These are phyloP conservation scores for Penicillium ucsense DNA, from an alignment of 495 filamentous ascomycete species.

Conservation along the genomic window DNA sequence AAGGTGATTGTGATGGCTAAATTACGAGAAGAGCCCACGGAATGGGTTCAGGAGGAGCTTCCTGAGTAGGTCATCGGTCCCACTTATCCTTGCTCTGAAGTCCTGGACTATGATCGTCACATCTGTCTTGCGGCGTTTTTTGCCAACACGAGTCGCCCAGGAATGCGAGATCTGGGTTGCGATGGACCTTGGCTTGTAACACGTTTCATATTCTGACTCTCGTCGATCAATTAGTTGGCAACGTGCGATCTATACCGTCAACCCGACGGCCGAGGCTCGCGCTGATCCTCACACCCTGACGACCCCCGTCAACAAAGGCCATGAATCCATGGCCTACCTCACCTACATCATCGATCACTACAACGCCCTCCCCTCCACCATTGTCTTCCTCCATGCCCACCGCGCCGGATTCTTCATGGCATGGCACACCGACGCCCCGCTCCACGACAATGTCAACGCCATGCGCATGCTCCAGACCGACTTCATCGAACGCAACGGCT, in stretches of 20 bases:
- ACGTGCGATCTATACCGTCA: constrained; percentile 55
- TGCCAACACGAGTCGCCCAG: too few species aligned
- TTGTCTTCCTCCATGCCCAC: constrained; percentile 61
- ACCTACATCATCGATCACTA: constrained; percentile 67
- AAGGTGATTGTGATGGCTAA: constrained; percentile 52
- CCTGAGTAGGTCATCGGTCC: constrained; percentile 27
- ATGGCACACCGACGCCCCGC: constrained; percentile 54
- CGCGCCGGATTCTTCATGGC: constrained; percentile 37
- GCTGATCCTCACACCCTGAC: constrained; percentile 28
- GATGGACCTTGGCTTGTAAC: too few species aligned
- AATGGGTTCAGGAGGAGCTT: constrained; percentile 50
- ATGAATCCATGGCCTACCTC: constrained; percentile 68
- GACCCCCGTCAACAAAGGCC: constrained; percentile 54
- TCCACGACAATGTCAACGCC: constrained; percentile 42
- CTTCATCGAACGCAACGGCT: constrained; percentile 47
- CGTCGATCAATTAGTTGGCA: constrained; percentile 31
- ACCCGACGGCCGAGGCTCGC: constrained; percentile 44
- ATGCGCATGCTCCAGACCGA: constrained; percentile 42
- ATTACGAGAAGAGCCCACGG: constrained; percentile 43
- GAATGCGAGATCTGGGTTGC: too few species aligned
- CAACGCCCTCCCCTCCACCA: constrained; percentile 53
- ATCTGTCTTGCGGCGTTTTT: too few species aligned
- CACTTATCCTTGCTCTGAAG: too few species aligned
- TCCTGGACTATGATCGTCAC: too few species aligned
- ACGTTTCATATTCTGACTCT: background rate